Evolutionary conservation across 2,329 filamentous ascomycete species (phyloP), one percentile per base, ranked within the genome.

Genomic region (Phoma sp.): DNA sequence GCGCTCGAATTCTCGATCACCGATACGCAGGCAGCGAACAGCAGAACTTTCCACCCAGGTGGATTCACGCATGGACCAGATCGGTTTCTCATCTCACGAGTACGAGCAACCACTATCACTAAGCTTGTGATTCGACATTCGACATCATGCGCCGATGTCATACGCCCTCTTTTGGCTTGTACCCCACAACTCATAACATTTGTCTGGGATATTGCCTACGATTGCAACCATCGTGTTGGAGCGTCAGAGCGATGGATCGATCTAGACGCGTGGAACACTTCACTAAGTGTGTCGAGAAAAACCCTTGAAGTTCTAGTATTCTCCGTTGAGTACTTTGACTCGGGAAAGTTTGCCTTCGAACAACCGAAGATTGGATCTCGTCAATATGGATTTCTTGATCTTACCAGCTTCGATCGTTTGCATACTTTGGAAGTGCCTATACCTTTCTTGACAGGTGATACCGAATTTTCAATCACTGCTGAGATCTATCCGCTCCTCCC

Each of bases 361-460:
- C 68, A 71, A 39, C 65, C 67, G 3, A 55, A 52, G 7, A 58
- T 62, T 18, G 42, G 50, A 8, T 30, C 58, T 13, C 55, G 52
- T 22, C 39, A 67, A 3, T 52, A 51, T 30, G 66, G 65, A 1
- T 62, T 56, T 36, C 65, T 70, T 7, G 61, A 71, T 13, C 41
- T 70, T 5, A 61, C 64, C 8, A 27, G 37, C 6, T 64, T 69
- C 25, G 40, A 60, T 4, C 35, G 48, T n/a, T 38, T 71, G 22
- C 58, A 65, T n/a, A 67, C 60, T 10, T 44, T 71, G 3, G 67
- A 71, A 35, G 57, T 61, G 0, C 64, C 65, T 2, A 54, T 66
- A 25, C 59, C 66, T 2, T 68, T 67, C 38, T 30, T 70, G n/a
- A 69, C 61, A 3, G 67, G 65, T 27, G 64, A 70, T 22, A 35